Evolutionary conservation across 1,284 basidiomycete species (phyloP), one percentile per base, ranked within the genome.

Genomic region (Cutaneotrichosporon sp.): DNA sequence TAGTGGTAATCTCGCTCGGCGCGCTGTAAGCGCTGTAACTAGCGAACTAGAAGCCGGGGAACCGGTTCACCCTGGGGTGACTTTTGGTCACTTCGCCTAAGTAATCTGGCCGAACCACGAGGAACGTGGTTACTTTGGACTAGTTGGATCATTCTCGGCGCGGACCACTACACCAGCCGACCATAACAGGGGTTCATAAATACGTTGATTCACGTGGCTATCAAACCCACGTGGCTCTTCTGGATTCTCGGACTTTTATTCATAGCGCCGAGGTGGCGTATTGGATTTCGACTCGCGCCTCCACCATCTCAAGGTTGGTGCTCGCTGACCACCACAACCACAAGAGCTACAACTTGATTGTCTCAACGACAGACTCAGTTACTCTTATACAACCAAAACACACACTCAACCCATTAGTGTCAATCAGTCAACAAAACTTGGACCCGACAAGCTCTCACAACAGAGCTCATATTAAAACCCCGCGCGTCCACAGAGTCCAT

Each of bases 251-350:
- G 42, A n/a, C 16, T n/a, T 46, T 46, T 46, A n/a, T 4, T n/a
- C 40, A n/a, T 46, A 7, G 3, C 42, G 42, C 42, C 42, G 42
- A 6, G 9, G 42, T 46, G 42, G 42, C 42, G 42, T 5, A 18
- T 46, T 18, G 42, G 49, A 51, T 51, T 51, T 51, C 49, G 49
- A 51, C 49, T 51, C 30, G 49, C 30, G 49, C 49, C 49, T 26
- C 49, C 42, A 46, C 42, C 42, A 46, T 46, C 42, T 16, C 42
- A 46, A 46, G 42, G 11, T n/a, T 46, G 42, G 42, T 46, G 42
- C 42, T 46, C 42, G 42, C 42, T 46, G 42, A 18, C 42, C 42
- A 46, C 42, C 2, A 5, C 42, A 2, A 46, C 42, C 42, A 6
- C 42, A 2, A 18, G 16, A 18, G 2, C 42, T n/a, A 18, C 42